Evolutionary conservation across 2,329 filamentous ascomycete species (phyloP).

Genomic region (Cryphonectria carpinicola): DNA sequence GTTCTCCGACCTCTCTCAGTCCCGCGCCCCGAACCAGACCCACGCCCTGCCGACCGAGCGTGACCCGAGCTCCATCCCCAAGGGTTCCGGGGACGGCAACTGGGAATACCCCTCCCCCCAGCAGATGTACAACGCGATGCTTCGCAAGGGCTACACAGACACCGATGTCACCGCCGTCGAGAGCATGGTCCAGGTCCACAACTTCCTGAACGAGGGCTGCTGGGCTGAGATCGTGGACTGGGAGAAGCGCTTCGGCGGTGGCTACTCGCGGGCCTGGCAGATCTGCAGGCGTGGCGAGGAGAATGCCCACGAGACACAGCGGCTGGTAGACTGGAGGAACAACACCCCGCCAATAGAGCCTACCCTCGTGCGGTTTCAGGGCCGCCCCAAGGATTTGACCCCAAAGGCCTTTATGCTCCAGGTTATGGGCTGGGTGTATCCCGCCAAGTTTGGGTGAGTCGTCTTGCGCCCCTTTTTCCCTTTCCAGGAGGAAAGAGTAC

Average conservation of each 20-base stretch:
- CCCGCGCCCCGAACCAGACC: slow-evolving; percentile 72
- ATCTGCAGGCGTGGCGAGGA: slow-evolving; percentile 76
- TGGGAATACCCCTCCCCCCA: slow-evolving; percentile 99
- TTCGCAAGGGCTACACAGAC: slow-evolving; percentile 94
- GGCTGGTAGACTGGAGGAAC: slow-evolving; percentile 49
- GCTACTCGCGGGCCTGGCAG: slow-evolving; percentile 72
- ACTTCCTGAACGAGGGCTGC: slow-evolving; percentile 96
- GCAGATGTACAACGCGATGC: slow-evolving; percentile 98
- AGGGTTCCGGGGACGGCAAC: slow-evolving; percentile 74
- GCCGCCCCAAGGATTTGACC: slow-evolving; percentile 84
- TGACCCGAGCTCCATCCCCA: slow-evolving; percentile 89
- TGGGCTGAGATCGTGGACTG: slow-evolving; percentile 95
- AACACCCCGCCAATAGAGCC: slow-evolving; percentile 58
- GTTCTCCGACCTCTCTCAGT: slow-evolving; percentile 85
- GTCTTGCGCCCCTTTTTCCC: background rate
- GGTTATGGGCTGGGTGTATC: slow-evolving; percentile 77
- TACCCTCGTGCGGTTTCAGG: slow-evolving; percentile 83
- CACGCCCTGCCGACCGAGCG: slow-evolving; percentile 76
- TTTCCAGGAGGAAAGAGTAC: background rate
- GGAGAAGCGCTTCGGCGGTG: slow-evolving; percentile 83
- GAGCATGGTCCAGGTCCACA: slow-evolving; percentile 96
- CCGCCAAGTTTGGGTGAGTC: slow-evolving; percentile 74
- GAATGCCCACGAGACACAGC: slow-evolving; percentile 47
- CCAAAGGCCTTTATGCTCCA: slow-evolving; percentile 89
- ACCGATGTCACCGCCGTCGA: slow-evolving; percentile 93